Evolutionary conservation across 441 rosid genomes (phyloP).

Genomic region (Jatropha podagrica): DNA sequence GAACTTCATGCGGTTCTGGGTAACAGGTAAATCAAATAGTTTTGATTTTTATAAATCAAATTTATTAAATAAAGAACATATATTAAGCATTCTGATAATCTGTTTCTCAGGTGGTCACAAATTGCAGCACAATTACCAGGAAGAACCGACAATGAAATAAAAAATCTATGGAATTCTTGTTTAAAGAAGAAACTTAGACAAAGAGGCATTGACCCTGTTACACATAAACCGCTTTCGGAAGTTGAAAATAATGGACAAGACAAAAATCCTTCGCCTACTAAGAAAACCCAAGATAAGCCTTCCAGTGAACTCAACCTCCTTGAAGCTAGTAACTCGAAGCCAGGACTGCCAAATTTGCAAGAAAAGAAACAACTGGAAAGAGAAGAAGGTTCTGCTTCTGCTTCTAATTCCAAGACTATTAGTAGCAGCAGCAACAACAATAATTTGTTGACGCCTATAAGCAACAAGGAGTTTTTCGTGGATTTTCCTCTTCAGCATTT

Average conservation of each 20-base stretch:
- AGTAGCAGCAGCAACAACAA: conserved; percentile 9
- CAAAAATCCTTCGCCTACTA: conserved; percentile 34
- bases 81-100: not conserved
- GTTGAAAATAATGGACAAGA: conserved; percentile 46
- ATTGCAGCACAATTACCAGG: conserved; percentile 90
- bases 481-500: conserved; percentile 47
- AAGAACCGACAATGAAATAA: conserved; percentile 94
- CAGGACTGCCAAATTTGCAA: conserved; percentile 9
- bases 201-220: conserved; percentile 93
- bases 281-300: conserved; percentile 26
- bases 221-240: conserved; percentile 74
- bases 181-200: conserved; percentile 86
- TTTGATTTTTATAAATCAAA: not conserved
- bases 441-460: conserved; percentile 26
- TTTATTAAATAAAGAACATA: not conserved
- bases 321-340: conserved; percentile 25
- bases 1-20: conserved; percentile 80
- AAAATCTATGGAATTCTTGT: conserved; percentile 91
- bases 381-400: conserved; percentile 27
- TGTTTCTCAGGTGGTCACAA: conserved; percentile 84
- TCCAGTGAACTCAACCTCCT: conserved; percentile 39
- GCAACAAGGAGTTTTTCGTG: conserved; percentile 33
- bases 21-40: conserved; percentile 43
- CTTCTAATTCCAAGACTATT: conserved; percentile 26
- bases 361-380: conserved; percentile 29